Percentiles rank a stretch among this genome's conserved stretches.
phyloP scores from a whole-genome alignment of 352 stramenopile genomes.

The Phytophthora ramorum region DNA sequence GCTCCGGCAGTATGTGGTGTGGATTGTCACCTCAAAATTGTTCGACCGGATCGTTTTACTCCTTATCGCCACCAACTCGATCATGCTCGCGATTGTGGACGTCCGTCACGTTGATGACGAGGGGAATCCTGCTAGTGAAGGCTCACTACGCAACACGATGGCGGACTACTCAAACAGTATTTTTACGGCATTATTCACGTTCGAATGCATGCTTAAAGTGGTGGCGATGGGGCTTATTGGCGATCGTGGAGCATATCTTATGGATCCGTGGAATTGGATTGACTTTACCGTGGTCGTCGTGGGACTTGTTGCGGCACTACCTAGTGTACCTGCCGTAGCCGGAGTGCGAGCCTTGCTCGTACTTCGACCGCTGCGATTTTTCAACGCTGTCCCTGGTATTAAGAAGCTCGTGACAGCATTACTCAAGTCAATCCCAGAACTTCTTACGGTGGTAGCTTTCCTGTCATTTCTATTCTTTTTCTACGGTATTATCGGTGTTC shows the following conservation, averaged over 20 bases:
- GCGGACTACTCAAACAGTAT: constrained; percentile 55
- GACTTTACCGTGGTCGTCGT: constrained; percentile 90
- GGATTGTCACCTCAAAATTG: constrained; percentile 52
- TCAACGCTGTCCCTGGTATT: constrained; percentile 54
- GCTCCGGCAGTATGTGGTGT: constrained; percentile 53
- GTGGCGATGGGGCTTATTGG: constrained; percentile 81
- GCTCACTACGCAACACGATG: constrained; percentile 56
- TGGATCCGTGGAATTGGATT: constrained; percentile 90
- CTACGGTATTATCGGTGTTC: constrained; percentile 85
- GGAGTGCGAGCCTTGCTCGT: constrained; percentile 49
- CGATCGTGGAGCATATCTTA: constrained; percentile 73
- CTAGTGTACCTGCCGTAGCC: constrained; percentile 52
- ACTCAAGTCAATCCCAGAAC: constrained; percentile 76
- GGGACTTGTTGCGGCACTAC: constrained; percentile 54
- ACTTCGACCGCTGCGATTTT: constrained; percentile 48
- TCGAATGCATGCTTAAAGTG: constrained; percentile 90
- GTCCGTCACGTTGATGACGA: constrained; percentile 48
- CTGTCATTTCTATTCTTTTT: constrained; percentile 88
- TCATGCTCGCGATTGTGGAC: constrained; percentile 80
- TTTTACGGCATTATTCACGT: constrained; percentile 74
- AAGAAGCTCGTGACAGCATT: constrained; percentile 75
- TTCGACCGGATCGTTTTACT: constrained; percentile 82
- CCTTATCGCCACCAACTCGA: constrained; percentile 82
- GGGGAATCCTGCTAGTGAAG: constrained; percentile 40
- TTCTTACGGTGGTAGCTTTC: constrained; percentile 82